These are phyloP conservation scores for Chaetomium strumarium DNA, from an alignment of 2,329 filamentous ascomycete species.

Conservation along the genomic window DNA sequence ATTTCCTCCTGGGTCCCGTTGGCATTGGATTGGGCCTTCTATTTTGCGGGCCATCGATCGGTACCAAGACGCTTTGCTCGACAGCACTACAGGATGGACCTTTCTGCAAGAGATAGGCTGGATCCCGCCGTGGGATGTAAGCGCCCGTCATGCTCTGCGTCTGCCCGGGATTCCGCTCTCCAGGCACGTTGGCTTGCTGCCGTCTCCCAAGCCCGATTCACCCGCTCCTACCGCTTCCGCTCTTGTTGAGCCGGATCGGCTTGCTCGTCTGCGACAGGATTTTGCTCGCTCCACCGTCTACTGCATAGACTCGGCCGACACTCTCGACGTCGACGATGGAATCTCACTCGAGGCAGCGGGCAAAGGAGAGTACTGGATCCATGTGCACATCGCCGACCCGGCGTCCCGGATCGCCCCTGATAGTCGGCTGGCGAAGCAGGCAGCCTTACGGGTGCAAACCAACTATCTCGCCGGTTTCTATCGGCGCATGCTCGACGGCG, in stretches of 20 bases:
- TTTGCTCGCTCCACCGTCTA: conserved; percentile 58
- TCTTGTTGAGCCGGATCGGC: conserved; percentile 38
- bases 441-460: conserved; percentile 55
- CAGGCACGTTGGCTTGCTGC: conserved; percentile 37
- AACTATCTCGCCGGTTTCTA: conserved; percentile 55
- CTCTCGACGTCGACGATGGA: conserved; percentile 72
- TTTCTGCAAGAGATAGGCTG: conserved; percentile 73
- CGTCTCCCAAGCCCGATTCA: conserved; percentile 23
- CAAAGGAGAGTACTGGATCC: conserved; percentile 61
- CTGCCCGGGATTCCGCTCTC: conserved; percentile 44
- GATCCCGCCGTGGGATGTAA: conserved; percentile 65
- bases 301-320: conserved; percentile 63
- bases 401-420: conserved; percentile 60
- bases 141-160: conserved; percentile 53
- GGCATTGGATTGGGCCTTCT: conserved; percentile 57
- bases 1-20: conserved; percentile 46
- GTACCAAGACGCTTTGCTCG: conserved; percentile 48
- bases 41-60: conserved; percentile 57
- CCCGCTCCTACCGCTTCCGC: conserved; percentile 1
- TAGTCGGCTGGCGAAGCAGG: conserved; percentile 53
- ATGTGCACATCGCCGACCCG: conserved; percentile 73
- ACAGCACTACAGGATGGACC: conserved; percentile 47
- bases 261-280: conserved; percentile 48
- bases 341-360: conserved; percentile 61
- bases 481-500: conserved; percentile 52